phyloP scores from a whole-genome alignment of 768 basidiomycete species.

The Cystobasidium onofrii region DNA sequence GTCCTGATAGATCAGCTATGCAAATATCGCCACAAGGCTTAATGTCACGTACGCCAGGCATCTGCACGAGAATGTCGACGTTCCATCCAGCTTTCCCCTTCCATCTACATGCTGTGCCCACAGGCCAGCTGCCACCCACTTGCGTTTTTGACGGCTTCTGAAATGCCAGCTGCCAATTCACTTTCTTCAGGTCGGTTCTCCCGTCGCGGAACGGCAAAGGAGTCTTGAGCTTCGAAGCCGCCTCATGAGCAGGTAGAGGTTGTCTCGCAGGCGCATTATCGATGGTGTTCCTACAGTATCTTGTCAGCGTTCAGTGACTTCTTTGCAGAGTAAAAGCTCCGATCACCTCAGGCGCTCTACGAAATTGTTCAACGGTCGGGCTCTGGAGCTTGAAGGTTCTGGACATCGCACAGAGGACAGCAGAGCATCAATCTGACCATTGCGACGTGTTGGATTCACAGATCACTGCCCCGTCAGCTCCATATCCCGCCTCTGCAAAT shows the following conservation, averaged over 20 bases:
- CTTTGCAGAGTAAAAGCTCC: background rate
- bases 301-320: background rate
- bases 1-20: background rate
- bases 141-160: constrained; percentile 34
- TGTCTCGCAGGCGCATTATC: constrained; percentile 9
- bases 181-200: constrained; percentile 29
- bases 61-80: constrained; percentile 37
- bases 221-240: constrained; percentile 31
- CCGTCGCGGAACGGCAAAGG: constrained; percentile 30
- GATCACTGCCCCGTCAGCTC: background rate
- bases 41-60: constrained; percentile 34
- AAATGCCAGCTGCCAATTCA: constrained; percentile 35
- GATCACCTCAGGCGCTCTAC: constrained; percentile 3
- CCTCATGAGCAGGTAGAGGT: constrained; percentile 34
- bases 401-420: constrained; percentile 21
- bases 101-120: constrained; percentile 35
- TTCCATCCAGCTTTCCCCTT: constrained; percentile 35
- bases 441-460: background rate
- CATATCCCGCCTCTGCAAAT: background rate
- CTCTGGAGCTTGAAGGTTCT: constrained; percentile 12
- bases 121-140: constrained; percentile 37
- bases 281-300: background rate
- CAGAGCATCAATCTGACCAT: background rate
- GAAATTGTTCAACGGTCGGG: background rate
- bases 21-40: background rate